Conservation (phyloP, 352 stramenopile species). For the Phytophthora megakarya region DNA sequence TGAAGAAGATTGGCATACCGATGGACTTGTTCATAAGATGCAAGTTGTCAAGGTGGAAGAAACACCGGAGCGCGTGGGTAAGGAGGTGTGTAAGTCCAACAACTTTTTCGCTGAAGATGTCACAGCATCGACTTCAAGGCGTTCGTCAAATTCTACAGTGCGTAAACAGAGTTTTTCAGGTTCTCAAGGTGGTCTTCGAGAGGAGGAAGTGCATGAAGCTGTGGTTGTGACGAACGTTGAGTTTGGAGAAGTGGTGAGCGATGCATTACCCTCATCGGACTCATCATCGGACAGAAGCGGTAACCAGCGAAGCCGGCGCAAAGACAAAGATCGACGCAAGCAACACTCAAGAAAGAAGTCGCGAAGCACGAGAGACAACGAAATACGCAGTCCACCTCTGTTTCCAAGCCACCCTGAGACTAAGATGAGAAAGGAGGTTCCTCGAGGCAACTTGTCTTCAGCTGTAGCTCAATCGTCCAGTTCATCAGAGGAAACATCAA, state of each 20-base stretch:
- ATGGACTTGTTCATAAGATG: slow-evolving; percentile 9
- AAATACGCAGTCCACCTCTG: background rate
- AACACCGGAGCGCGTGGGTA: slow-evolving; percentile 1
- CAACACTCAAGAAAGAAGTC: slow-evolving; percentile 16
- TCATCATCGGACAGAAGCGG: slow-evolving; percentile 22
- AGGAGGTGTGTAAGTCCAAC: background rate
- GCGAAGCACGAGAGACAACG: slow-evolving; percentile 6
- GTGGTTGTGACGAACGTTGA: slow-evolving; percentile 8
- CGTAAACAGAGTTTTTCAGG: slow-evolving; percentile 13
- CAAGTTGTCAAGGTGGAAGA: slow-evolving; percentile 16
- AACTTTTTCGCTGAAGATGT: slow-evolving; percentile 29
- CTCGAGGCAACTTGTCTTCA: background rate
- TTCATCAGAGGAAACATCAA: slow-evolving; percentile 28
- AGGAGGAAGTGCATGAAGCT: slow-evolving; percentile 9
- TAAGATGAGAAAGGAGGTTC: background rate
- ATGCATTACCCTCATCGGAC: slow-evolving; percentile 47
- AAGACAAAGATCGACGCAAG: slow-evolving; percentile 14
- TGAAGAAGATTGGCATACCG: slow-evolving; percentile 23
- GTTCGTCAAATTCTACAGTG: slow-evolving; percentile 11
- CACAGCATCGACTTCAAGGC: slow-evolving; percentile 9
- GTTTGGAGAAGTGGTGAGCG: slow-evolving; percentile 32
- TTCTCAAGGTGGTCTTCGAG: background rate
- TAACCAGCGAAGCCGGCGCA: slow-evolving; percentile 2
- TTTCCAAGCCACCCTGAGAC: slow-evolving; percentile 2
- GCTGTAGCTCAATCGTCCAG: background rate